Evolutionary conservation across 345 rosid species (phyloP).

Genomic region (Passiflora organensis): DNA sequence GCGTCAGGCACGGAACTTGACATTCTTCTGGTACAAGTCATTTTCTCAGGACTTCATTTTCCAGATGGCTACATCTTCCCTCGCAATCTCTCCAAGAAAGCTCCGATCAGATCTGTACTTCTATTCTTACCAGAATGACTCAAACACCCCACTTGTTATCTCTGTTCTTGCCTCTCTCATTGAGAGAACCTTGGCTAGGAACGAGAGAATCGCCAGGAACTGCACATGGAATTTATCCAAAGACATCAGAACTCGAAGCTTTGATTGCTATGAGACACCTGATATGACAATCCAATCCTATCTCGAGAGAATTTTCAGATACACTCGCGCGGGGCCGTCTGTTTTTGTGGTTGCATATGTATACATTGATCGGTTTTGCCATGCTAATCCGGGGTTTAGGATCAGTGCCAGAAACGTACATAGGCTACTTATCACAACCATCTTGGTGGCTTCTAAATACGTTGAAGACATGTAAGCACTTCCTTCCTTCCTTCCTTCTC

Average conservation of each 20-base stretch:
- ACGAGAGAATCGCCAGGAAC: slow-evolving; percentile 50
- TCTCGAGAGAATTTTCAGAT: slow-evolving; percentile 78
- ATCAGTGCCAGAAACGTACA: slow-evolving; percentile 66
- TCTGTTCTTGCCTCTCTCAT: slow-evolving; percentile 74
- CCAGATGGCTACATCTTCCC: slow-evolving; percentile 43
- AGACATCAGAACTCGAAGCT: slow-evolving; percentile 39
- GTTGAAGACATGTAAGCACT: slow-evolving; percentile 80
- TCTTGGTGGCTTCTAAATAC: slow-evolving; percentile 90
- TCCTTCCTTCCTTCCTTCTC: no score
- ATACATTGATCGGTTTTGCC: slow-evolving; percentile 83
- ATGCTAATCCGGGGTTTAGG: slow-evolving; percentile 61
- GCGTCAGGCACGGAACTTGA: neutral
- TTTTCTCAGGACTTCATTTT: slow-evolving; percentile 8
- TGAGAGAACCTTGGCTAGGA: slow-evolving; percentile 62
- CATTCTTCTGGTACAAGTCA: slow-evolving; percentile 4
- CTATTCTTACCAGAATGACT: slow-evolving; percentile 49
- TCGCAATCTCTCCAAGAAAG: slow-evolving; percentile 62
- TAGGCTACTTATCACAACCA: slow-evolving; percentile 70
- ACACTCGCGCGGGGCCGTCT: slow-evolving; percentile 77
- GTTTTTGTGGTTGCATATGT: slow-evolving; percentile 85
- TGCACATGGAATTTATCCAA: slow-evolving; percentile 30
- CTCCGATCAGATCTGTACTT: slow-evolving; percentile 82
- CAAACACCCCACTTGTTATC: slow-evolving; percentile 65
- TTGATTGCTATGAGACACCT: slow-evolving; percentile 68
- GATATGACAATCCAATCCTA: slow-evolving; percentile 80